These are phyloP conservation scores for Naganishia sp. DNA, from an alignment of 1,284 basidiomycete genomes.

Conservation along the genomic window DNA sequence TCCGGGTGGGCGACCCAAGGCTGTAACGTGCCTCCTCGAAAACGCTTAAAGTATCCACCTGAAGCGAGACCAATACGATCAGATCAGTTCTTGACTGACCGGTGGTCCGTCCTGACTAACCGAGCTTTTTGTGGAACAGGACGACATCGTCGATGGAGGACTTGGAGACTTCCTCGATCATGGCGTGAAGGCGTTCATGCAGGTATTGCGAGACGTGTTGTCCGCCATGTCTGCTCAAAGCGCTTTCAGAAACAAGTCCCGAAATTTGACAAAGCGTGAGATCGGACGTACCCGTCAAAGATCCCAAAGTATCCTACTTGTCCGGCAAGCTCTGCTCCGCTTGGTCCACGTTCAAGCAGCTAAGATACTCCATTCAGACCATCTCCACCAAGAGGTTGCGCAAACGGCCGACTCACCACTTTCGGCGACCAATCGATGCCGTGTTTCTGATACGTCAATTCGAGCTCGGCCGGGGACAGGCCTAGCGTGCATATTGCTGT, in stretches of 20 bases:
- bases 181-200: constrained; percentile 73
- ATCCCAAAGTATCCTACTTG: constrained; percentile 83
- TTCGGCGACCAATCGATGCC: constrained; percentile 69
- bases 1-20: constrained; percentile 48
- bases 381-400: neutral
- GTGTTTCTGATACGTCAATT: constrained; percentile 63
- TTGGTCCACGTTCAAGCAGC: constrained; percentile 39
- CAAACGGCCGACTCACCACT: constrained; percentile 13
- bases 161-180: constrained; percentile 74
- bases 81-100: neutral
- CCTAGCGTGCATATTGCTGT: constrained; percentile 72
- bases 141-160: constrained; percentile 71
- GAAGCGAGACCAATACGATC: constrained; percentile 22
- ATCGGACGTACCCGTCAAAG: constrained; percentile 73
- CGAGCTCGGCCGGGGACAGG: constrained; percentile 71
- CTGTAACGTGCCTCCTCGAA: constrained; percentile 71
- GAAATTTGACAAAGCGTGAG: neutral
- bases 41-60: constrained; percentile 82
- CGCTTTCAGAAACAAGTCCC: neutral
- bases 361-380: neutral
- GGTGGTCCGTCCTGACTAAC: constrained; percentile 43
- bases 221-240: constrained; percentile 68
- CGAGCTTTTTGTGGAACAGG: constrained; percentile 70
- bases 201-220: constrained; percentile 71
- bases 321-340: constrained; percentile 64